phyloP scores from a whole-genome alignment of 2,329 filamentous ascomycete genomes.

The Pseudogymnoascus sp. region DNA sequence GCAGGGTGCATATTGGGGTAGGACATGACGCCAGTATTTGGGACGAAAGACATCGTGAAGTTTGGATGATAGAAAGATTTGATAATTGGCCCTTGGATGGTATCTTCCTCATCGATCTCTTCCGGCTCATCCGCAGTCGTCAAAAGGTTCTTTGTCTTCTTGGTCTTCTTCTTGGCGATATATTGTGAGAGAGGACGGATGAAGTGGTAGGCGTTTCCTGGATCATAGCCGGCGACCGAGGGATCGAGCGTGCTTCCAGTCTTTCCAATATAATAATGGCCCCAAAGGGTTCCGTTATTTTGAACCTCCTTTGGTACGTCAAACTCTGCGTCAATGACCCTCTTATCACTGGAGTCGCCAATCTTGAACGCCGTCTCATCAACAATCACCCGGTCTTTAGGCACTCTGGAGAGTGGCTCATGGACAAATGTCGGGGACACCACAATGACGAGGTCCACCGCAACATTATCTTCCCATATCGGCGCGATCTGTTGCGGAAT shows the following conservation, averaged over 20 bases:
- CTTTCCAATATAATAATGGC: slow-evolving; percentile 83
- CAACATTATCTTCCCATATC: slow-evolving; percentile 75
- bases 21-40: slow-evolving; percentile 63
- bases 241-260: slow-evolving; percentile 72
- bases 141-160: slow-evolving; percentile 81
- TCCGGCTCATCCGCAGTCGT: slow-evolving; percentile 42
- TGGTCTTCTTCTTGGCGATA: slow-evolving; percentile 79
- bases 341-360: slow-evolving; percentile 70
- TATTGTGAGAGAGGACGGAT: slow-evolving; percentile 80
- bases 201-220: slow-evolving; percentile 72
- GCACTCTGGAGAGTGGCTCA: slow-evolving; percentile 55
- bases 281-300: slow-evolving; percentile 88
- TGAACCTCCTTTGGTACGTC: slow-evolving; percentile 71
- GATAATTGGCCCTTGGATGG: slow-evolving; percentile 57
- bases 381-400: slow-evolving; percentile 63
- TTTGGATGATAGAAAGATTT: slow-evolving; percentile 93
- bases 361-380: slow-evolving; percentile 73
- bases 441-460: slow-evolving; percentile 77
- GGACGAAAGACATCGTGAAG: slow-evolving; percentile 79
- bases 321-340: slow-evolving; percentile 70
- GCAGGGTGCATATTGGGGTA: slow-evolving; percentile 64
- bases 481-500: slow-evolving; percentile 69
- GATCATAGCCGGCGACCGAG: slow-evolving; percentile 60
- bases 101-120: slow-evolving; percentile 38
- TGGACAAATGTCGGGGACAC: slow-evolving; percentile 68